Percentiles rank a stretch among this genome's conserved stretches.
phyloP scores from a whole-genome alignment of 345 rosid species.

The Lumnitzera littorea region DNA sequence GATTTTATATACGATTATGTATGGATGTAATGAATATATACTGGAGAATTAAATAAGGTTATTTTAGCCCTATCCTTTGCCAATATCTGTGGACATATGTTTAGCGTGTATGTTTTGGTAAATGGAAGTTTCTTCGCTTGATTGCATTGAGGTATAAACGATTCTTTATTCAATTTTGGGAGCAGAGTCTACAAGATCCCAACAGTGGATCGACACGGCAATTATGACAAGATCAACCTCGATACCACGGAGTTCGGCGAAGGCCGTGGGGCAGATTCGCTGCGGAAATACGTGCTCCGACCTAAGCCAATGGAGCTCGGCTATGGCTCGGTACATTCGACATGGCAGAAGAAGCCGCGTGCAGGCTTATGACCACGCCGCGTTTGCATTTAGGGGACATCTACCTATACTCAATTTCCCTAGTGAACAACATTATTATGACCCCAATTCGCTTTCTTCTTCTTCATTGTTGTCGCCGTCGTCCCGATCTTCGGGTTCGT shows the following conservation, averaged over 20 bases:
- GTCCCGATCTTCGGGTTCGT: too few species aligned
- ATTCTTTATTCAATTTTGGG: too few species aligned
- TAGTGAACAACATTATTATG: slow-evolving; percentile 30
- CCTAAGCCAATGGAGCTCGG: slow-evolving; percentile 42
- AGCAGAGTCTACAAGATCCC: too few species aligned
- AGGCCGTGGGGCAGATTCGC: slow-evolving; percentile 80
- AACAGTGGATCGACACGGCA: not conserved
- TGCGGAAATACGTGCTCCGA: slow-evolving; percentile 68
- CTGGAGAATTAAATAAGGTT: too few species aligned
- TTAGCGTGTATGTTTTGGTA: too few species aligned
- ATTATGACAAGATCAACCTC: slow-evolving; percentile 15
- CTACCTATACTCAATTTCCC: slow-evolving; percentile 51
- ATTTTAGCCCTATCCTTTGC: too few species aligned
- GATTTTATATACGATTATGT: too few species aligned
- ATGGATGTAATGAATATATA: too few species aligned
- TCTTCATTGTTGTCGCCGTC: too few species aligned
- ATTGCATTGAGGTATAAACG: too few species aligned
- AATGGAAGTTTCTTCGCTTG: too few species aligned
- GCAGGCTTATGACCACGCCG: slow-evolving; percentile 47
- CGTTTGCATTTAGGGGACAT: slow-evolving; percentile 39
- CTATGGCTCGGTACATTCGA: slow-evolving; percentile 56
- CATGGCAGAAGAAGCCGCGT: slow-evolving; percentile 46
- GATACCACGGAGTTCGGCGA: slow-evolving; percentile 52
- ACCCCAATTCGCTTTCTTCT: not conserved
- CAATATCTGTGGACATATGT: too few species aligned